Base-by-base conservation (phyloP, 2,329 filamentous ascomycete species). In the Fusarium sp. region DNA sequence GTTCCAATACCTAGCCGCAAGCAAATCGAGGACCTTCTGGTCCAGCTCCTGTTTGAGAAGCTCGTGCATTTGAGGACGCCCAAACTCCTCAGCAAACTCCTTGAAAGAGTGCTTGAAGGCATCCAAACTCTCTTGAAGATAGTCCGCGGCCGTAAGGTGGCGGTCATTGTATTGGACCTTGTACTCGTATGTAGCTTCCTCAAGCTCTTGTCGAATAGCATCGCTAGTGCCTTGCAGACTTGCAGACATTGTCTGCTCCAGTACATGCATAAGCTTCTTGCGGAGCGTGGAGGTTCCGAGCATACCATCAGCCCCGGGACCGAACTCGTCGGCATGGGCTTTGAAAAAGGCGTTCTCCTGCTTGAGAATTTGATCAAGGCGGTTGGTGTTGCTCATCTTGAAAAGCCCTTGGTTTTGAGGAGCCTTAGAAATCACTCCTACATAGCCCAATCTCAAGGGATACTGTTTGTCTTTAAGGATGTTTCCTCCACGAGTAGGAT, bases 141-240 rank as follows among this genome's bases (percentile, higher is more conserved):
- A 99, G 6, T 95, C 97, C 79, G 99, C 96, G 3, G 96, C 96
- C 53, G 94, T 97, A 38, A 99, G 85, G 2, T 95, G 94, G 9
- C 96, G 90, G 79, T 99, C 96, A 77, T 99, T 99, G 83, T 99
- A 99, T 80, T 99, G 97, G 8, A 99, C 96, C 80, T 99, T 99
- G 86, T 97, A 99, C 81, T 99, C 95, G 77, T 99, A 99, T 0
- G 93, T 95, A 5, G 96, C 95, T 81, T 99, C 96, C 76, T 98
- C 95, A 0, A 99, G 88, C 79, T 99, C 96, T 78, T 97, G 94
- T 67, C 92, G 91, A 72, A 99, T 98, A 12, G 94, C 94, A 77
- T 98, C 94, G 74, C 92, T 93, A 6, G 96, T 99, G 59, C 90
- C 90, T 74, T 96, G 92, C 58, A 99, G 85, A 76, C 93, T 97